Evolutionary conservation across 2,329 filamentous ascomycete species (phyloP).

Genomic region (Neonectria magnoliae): DNA sequence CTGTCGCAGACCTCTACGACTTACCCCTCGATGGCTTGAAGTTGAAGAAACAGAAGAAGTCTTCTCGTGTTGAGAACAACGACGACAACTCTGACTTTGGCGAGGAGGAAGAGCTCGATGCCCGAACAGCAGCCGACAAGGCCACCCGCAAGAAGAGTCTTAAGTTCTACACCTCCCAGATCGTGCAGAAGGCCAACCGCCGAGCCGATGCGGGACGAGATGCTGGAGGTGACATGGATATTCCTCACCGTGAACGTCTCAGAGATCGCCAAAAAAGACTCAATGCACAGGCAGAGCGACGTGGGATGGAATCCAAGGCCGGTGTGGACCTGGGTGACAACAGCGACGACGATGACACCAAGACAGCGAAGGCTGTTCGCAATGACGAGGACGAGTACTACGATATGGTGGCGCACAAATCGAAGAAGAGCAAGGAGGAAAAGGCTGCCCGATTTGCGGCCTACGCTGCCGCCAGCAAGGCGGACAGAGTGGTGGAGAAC

Average conservation of each 20-base stretch:
- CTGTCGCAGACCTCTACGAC: constrained; percentile 74
- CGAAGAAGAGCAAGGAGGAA: constrained; percentile 78
- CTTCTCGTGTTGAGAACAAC: constrained; percentile 51
- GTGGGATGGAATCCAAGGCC: constrained; percentile 72
- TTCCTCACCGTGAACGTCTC: constrained; percentile 89
- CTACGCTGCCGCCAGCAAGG: constrained; percentile 69
- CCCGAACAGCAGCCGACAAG: constrained; percentile 85
- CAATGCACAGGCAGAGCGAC: constrained; percentile 86
- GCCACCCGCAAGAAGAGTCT: constrained; percentile 89
- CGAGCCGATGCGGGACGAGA: constrained; percentile 78
- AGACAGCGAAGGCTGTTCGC: constrained; percentile 60
- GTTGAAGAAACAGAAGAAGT: constrained; percentile 51
- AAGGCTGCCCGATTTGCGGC: constrained; percentile 69
- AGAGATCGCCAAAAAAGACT: constrained; percentile 87
- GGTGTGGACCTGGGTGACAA: constrained; percentile 76
- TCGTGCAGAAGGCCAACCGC: constrained; percentile 92
- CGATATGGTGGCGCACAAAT: constrained; percentile 79
- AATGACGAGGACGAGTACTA: constrained; percentile 83
- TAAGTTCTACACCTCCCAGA: constrained; percentile 98
- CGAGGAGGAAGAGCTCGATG: constrained; percentile 84
- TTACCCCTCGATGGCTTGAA: constrained; percentile 64
- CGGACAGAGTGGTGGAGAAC: constrained; percentile 70
- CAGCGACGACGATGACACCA: constrained; percentile 73
- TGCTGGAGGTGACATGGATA: constrained; percentile 81
- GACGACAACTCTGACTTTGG: constrained; percentile 89